Evolutionary conservation across 2,329 filamentous ascomycete species (phyloP).

Genomic region (Aureobasidium sp.): DNA sequence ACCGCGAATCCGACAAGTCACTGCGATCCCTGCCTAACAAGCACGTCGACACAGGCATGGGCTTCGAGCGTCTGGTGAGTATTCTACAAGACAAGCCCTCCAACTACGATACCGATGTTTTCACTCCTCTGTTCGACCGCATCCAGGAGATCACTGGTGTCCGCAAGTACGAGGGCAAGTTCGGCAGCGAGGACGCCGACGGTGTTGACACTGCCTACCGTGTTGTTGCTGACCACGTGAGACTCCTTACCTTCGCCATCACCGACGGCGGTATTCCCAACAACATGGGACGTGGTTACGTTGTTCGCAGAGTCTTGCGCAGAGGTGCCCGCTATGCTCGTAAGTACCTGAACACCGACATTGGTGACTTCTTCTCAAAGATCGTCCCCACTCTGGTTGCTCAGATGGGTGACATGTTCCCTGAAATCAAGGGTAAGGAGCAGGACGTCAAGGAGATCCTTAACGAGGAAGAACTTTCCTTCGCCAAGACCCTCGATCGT

Average conservation of each 20-base stretch:
- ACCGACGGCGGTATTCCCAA: conserved; percentile 87
- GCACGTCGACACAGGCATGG: conserved; percentile 95
- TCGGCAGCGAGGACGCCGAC: conserved; percentile 80
- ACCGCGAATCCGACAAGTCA: conserved; percentile 79
- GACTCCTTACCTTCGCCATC: conserved; percentile 85
- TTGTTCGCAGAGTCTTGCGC: conserved; percentile 83
- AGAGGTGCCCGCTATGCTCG: conserved; percentile 88
- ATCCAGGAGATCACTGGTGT: conserved; percentile 83
- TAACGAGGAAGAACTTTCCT: conserved; percentile 89
- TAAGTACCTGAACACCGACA: conserved; percentile 91
- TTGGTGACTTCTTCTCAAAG: conserved; percentile 90
- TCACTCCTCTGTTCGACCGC: conserved; percentile 76
- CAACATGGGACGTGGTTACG: conserved; percentile 91
- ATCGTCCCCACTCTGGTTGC: conserved; percentile 82
- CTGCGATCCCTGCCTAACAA: conserved; percentile 81
- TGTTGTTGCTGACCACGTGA: conserved; percentile 89
- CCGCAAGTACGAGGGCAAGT: conserved; percentile 78
- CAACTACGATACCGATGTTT: conserved; percentile 80
- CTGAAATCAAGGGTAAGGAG: conserved; percentile 82
- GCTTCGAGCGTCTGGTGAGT: conserved; percentile 55
- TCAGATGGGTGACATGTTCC: conserved; percentile 92
- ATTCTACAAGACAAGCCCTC: neutral
- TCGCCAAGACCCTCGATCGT: conserved; percentile 84
- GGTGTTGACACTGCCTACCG: conserved; percentile 95
- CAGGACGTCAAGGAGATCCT: conserved; percentile 86